Conservation (phyloP, 140 eudicot genomes). For the Cichorium intybus region DNA sequence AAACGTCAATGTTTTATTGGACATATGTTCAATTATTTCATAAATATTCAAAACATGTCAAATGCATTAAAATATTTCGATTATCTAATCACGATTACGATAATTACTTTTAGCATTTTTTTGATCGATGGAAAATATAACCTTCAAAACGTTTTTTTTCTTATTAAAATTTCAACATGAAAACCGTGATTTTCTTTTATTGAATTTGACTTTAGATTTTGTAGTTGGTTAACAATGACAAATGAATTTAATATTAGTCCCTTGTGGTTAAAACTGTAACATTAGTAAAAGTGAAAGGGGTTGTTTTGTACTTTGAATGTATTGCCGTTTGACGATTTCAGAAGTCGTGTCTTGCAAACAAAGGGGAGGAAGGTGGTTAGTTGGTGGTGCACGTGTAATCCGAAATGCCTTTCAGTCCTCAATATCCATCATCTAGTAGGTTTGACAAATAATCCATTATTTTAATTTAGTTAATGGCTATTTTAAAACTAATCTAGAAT, state of each 20-base stretch:
- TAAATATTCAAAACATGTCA: no score
- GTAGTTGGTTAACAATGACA: not conserved
- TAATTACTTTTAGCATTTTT: no score
- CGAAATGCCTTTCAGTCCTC: not conserved
- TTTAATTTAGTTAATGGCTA: not conserved
- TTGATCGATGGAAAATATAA: not conserved
- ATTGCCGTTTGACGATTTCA: slow-evolving; percentile 18
- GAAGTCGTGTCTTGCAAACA: slow-evolving; percentile 2
- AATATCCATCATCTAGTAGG: not conserved
- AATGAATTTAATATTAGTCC: not conserved
- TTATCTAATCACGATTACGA: no score
- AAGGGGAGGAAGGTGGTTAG: no score
- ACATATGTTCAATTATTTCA: no score
- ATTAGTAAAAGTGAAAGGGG: not conserved
- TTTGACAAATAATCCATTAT: not conserved
- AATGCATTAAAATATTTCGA: no score
- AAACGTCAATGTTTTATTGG: no score
- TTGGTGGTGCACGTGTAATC: not conserved
- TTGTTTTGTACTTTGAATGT: not conserved
- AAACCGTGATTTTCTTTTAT: not conserved
- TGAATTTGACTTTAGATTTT: not conserved
- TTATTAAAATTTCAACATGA: not conserved
- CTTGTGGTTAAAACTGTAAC: not conserved
- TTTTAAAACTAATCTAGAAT: not conserved
- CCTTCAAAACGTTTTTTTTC: not conserved